Evolutionary conservation across 306 rosid genomes (phyloP).

Genomic region (Cicer yamashitae): DNA sequence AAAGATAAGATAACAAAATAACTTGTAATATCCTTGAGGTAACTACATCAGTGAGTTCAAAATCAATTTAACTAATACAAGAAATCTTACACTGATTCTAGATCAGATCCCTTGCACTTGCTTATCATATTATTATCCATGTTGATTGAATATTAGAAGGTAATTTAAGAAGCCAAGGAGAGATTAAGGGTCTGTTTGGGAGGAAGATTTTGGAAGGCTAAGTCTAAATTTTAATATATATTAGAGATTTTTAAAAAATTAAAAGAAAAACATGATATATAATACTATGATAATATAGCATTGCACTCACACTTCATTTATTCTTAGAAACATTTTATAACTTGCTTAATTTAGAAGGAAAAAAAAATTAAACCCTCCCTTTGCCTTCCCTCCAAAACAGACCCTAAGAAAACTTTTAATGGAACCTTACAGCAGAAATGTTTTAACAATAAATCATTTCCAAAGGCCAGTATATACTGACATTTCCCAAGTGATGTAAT

Average conservation of each 20-base stretch:
- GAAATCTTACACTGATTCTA: not conserved
- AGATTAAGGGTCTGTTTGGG: not conserved
- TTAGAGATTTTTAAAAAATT: too few species aligned
- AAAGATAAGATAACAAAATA: not conserved
- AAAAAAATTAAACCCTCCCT: too few species aligned
- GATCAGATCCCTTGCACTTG: not conserved
- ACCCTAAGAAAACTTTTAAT: not conserved
- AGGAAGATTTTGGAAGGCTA: too few species aligned
- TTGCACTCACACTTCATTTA: too few species aligned
- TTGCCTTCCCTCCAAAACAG: too few species aligned
- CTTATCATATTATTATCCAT: not conserved
- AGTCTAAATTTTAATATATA: too few species aligned
- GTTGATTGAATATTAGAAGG: not conserved
- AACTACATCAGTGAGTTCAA: conserved; percentile 12
- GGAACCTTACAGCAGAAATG: not conserved
- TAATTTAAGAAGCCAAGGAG: conserved; percentile 18
- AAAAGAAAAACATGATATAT: too few species aligned
- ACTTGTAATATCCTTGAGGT: conserved; percentile 1
- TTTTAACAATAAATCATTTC: conserved; percentile 19
- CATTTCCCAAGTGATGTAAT: conserved; percentile 5
- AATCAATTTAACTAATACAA: not conserved
- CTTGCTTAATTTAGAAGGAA: too few species aligned
- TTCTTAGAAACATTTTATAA: too few species aligned
- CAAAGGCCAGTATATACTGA: not conserved
- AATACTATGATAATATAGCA: too few species aligned